A percentile compares a stretch with the other conserved stretches of the same genome.
phyloP scores from a whole-genome alignment of 228 moss, liverwort and hornwort species.

The Sphagnum magellanicum region DNA sequence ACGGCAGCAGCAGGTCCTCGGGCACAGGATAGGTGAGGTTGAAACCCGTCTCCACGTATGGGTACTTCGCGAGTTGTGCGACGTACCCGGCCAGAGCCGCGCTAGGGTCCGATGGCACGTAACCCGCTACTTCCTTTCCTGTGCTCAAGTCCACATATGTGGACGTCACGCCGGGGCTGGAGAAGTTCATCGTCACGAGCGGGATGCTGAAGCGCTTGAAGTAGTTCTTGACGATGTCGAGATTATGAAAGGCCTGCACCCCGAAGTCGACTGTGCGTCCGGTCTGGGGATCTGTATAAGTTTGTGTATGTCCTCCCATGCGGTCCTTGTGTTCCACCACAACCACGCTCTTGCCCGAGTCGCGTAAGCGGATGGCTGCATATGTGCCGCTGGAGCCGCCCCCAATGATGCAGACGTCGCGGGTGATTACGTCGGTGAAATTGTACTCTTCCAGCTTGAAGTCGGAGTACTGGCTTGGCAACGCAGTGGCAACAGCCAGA shows the following conservation, averaged over 20 bases:
- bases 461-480: no score
- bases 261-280: background rate
- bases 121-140: background rate
- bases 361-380: conserved; percentile 1
- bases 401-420: conserved; percentile 3
- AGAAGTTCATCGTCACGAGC: background rate
- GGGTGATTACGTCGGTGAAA: background rate
- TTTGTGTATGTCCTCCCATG: conserved; percentile 9
- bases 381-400: conserved; percentile 12
- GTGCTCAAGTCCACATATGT: conserved; percentile 6
- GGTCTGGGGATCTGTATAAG: conserved; percentile 12
- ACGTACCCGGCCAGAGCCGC: background rate
- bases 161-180: no score
- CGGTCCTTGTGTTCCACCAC: conserved; percentile 8
- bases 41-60: background rate
- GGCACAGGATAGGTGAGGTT: conserved; percentile 4
- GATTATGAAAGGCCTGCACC: background rate
- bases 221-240: conserved; percentile 5
- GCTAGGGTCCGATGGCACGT: background rate
- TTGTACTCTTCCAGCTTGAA: no score
- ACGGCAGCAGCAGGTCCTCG: conserved; percentile 8
- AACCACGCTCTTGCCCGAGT: conserved; percentile 9
- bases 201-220: conserved; percentile 5
- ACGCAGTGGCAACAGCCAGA: no score
- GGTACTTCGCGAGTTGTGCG: conserved; percentile 9